These are phyloP conservation scores for Arachnopeziza araneosa DNA, from an alignment of 2,329 filamentous ascomycete species.

Conservation along the genomic window DNA sequence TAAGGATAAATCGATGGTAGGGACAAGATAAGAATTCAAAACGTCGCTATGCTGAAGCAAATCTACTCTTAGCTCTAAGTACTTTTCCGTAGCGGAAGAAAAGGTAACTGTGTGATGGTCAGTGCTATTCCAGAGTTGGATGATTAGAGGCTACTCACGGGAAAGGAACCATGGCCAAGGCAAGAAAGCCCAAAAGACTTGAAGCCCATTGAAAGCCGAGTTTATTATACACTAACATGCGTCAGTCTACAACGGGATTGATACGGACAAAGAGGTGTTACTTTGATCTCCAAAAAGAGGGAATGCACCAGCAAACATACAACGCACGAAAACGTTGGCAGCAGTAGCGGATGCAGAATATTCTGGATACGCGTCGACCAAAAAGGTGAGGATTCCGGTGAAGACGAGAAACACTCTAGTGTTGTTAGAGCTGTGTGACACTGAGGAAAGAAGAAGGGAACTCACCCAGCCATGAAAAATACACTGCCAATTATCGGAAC, in stretches of 20 bases:
- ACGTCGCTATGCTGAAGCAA: conserved; percentile 30
- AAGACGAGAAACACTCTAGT: conserved; percentile 61
- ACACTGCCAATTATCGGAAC: conserved; percentile 65
- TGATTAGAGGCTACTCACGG: conserved; percentile 31
- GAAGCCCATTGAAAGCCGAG: conserved; percentile 40
- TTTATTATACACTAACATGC: conserved; percentile 24
- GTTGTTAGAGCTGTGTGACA: background rate
- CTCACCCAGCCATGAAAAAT: conserved; percentile 64
- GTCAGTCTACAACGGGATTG: background rate
- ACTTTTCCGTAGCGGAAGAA: conserved; percentile 53
- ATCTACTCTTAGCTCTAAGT: conserved; percentile 47
- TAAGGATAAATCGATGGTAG: no score
- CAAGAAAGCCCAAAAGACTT: conserved; percentile 39
- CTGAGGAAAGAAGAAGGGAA: conserved; percentile 18
- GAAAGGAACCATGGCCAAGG: conserved; percentile 50
- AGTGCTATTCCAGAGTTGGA: background rate
- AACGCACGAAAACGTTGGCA: conserved; percentile 75
- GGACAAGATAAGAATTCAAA: no score
- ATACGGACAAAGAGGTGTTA: background rate
- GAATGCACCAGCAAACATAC: conserved; percentile 74
- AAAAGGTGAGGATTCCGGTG: conserved; percentile 79
- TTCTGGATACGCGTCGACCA: conserved; percentile 68
- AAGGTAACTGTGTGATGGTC: conserved; percentile 34
- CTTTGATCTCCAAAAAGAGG: conserved; percentile 64
- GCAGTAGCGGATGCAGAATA: conserved; percentile 75